Conservation (phyloP, 2,329 filamentous ascomycete species). For the Shiraia sp. region DNA sequence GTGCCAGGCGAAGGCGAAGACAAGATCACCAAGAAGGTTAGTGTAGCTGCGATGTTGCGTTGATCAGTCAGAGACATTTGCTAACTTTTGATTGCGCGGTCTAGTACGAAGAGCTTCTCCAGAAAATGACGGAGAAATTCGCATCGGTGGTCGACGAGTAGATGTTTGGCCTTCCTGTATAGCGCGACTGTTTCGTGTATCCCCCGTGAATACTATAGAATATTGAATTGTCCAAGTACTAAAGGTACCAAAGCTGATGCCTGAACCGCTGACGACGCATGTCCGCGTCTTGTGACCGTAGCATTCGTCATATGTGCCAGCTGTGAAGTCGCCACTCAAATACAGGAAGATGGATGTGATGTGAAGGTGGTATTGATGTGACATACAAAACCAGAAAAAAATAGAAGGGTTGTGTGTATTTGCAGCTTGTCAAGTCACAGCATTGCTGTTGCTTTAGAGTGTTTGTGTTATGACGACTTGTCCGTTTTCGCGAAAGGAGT, state of each 20-base stretch:
- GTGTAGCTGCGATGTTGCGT: constrained; percentile 20
- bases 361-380: no score
- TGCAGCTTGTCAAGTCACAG: neutral
- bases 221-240: constrained; percentile 20
- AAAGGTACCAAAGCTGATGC: constrained; percentile 32
- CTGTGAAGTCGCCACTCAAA: no score
- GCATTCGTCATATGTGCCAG: constrained; percentile 18
- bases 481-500: neutral
- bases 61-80: neutral
- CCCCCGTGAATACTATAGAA: constrained; percentile 23
- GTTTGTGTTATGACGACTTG: no score
- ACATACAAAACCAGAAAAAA: no score
- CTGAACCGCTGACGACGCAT: constrained; percentile 41
- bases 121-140: constrained; percentile 96
- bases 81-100: constrained; percentile 43
- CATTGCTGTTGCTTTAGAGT: constrained; percentile 7
- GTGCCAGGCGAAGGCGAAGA: constrained; percentile 84
- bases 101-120: constrained; percentile 88
- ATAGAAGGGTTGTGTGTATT: neutral
- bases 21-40: constrained; percentile 78
- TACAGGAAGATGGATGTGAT: neutral
- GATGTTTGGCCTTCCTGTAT: constrained; percentile 49
- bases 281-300: constrained; percentile 31
- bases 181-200: constrained; percentile 31
- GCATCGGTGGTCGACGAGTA: constrained; percentile 95